Percentiles rank a stretch among this genome's conserved stretches.
phyloP scores from a whole-genome alignment of 2,329 filamentous ascomycete genomes.

The Fusarium sp. region DNA sequence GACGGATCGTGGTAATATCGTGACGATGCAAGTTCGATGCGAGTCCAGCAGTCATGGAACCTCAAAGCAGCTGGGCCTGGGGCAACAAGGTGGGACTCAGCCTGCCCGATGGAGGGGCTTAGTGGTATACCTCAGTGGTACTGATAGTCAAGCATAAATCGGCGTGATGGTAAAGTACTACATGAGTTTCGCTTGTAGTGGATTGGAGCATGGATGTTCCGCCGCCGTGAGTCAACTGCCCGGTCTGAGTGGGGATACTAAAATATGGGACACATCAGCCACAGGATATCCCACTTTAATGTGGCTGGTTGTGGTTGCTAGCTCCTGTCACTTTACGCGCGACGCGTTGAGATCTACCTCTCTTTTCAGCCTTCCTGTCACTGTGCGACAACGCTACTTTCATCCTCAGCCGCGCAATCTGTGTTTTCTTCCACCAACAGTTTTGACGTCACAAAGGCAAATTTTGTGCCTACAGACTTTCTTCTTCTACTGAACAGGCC shows the following conservation, averaged over 20 bases:
- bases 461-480: neutral
- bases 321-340: conserved; percentile 56
- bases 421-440: conserved; percentile 30
- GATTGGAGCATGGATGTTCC: no score
- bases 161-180: no score
- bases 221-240: conserved; percentile 41
- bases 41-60: conserved; percentile 43
- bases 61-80: conserved; percentile 20
- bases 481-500: neutral
- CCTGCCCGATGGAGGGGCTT: conserved; percentile 42
- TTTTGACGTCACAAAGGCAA: conserved; percentile 4
- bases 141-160: neutral
- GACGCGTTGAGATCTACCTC: conserved; percentile 52
- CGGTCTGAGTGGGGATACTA: conserved; percentile 17
- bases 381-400: conserved; percentile 35
- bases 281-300: conserved; percentile 27
- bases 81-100: conserved; percentile 34
- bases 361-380: conserved; percentile 53
- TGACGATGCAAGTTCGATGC: conserved; percentile 35
- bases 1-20: conserved; percentile 42
- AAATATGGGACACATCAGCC: conserved; percentile 25
- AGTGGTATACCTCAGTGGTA: neutral
- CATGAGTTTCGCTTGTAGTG: no score
- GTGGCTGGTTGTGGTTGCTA: conserved; percentile 33
- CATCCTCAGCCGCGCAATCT: conserved; percentile 42